Conservation (phyloP, 2,329 filamentous ascomycete species). For the Blastomyces gilchristii region DNA sequence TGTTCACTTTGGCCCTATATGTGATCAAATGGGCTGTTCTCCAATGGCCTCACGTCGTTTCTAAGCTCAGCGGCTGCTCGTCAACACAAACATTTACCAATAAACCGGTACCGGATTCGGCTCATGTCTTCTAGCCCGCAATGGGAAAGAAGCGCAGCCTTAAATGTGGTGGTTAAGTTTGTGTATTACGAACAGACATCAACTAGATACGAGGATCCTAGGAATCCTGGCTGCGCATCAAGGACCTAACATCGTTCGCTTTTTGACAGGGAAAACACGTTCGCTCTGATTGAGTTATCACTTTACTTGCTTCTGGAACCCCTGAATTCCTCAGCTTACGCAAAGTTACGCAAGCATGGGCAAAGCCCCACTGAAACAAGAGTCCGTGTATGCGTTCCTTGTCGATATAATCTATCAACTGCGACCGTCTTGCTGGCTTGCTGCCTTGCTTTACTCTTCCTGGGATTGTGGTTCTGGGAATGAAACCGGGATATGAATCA, state of each 20-base stretch:
- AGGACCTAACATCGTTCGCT: not conserved
- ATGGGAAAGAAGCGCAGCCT: not conserved
- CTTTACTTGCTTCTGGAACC: not conserved
- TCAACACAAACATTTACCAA: not conserved
- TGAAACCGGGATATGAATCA: not conserved
- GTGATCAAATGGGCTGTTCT: not conserved
- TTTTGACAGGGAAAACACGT: not conserved
- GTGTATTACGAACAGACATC: not conserved
- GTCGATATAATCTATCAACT: too few species aligned
- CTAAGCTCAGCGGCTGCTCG: not conserved
- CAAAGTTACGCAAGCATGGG: not conserved
- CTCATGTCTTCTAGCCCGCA: not conserved
- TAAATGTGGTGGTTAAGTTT: not conserved
- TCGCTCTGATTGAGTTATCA: not conserved
- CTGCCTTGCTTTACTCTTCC: not conserved
- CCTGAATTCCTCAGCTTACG: not conserved
- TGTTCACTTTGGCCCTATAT: not conserved
- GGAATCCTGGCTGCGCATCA: not conserved
- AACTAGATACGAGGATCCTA: not conserved
- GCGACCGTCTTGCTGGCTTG: not conserved
- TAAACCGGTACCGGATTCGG: not conserved
- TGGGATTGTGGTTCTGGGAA: not conserved
- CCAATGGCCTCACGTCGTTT: not conserved
- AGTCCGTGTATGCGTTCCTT: not conserved
- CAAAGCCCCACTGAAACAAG: not conserved